Conservation (phyloP, 139 green algal species). For the Zygnema circumcarinatum region DNA sequence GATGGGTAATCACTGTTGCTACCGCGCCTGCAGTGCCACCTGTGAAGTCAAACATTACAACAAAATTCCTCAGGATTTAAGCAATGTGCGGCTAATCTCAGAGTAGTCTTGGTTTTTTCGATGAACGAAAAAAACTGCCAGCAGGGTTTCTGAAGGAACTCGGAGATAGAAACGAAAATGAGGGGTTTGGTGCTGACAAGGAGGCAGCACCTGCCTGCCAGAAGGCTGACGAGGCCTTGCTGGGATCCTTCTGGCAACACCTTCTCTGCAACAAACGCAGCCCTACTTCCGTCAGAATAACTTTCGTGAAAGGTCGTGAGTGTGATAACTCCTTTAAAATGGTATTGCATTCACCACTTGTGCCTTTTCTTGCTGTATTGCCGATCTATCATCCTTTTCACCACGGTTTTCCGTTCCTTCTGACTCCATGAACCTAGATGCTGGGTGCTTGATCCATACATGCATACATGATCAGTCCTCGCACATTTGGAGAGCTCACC, state of each 20-base stretch:
- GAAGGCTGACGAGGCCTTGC: not conserved
- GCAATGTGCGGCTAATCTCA: not conserved
- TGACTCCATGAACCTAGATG: too few relatives aligned
- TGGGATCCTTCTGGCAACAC: too few relatives aligned
- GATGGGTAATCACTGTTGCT: slow-evolving; percentile 26
- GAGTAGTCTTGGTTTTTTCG: not conserved
- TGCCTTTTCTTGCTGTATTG: not conserved
- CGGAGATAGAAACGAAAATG: not conserved
- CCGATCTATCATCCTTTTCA: too few relatives aligned
- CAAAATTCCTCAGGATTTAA: not conserved
- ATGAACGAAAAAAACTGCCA: not conserved
- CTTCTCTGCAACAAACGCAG: not conserved
- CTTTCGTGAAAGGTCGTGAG: not conserved
- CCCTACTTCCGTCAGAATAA: not conserved
- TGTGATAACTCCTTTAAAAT: not conserved
- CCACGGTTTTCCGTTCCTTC: too few relatives aligned
- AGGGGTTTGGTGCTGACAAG: not conserved
- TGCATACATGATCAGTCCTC: not conserved
- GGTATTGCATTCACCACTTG: not conserved
- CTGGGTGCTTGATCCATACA: not conserved
- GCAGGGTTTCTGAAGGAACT: not conserved
- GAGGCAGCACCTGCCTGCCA: not conserved
- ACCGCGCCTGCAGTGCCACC: slow-evolving; percentile 7
- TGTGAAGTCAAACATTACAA: slow-evolving; percentile 26
- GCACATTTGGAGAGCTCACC: too few relatives aligned